Base-by-base conservation (phyloP, 179 eudicot genomes). In the Gypsophila paniculata region DNA sequence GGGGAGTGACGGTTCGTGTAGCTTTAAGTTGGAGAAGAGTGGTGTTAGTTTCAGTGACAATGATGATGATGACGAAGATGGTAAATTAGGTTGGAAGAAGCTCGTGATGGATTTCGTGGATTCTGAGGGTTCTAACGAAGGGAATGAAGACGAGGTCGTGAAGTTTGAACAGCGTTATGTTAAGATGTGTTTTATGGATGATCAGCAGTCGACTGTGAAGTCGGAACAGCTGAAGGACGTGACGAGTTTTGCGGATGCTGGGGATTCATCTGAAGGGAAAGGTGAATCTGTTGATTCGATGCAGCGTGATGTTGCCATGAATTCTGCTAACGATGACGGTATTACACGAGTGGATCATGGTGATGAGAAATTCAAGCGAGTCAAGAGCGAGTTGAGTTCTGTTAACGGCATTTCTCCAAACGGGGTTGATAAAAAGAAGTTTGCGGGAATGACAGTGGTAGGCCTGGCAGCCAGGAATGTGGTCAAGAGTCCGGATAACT, bases 21-120 rank as follows among this genome's bases (percentile, higher is more conserved):
- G 73, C 57, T 58, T 77, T 74, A 77, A 77, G 55, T 29, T 59
- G 84, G 83, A 76, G 61, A 68, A 74, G 74, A 80, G 73, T 69
- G 82, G 52, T 44, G 23, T 75, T 23, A 79, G 65, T 61, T 79
- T 65, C 44, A 21, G 53, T 0, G 73, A 72, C 22, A 44, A 44
- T 21, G 61, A 25, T 0, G 69, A 64, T 4, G 57, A 70, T 18
- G 77, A 49, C 13, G 32, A 68, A 26, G 58, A n/a, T 51, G 69
- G 22, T 46, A 75, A 75, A 64, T 2, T 26, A 58, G 68, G 65
- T 25, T 75, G 78, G 78, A 75, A 69, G 36, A 75, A 62, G 53
- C 59, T 70, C 23, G 64, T 74, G 32, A 58, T 70, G 72, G 73
- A 74, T 71, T 72, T 55, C 8, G 66, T 18, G 14, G 78, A 66